A percentile compares a stretch with the other conserved stretches of the same genome.
Evolutionary conservation across 2,329 filamentous ascomycete species (phyloP).

Genomic region (Elsinoe arachidis): DNA sequence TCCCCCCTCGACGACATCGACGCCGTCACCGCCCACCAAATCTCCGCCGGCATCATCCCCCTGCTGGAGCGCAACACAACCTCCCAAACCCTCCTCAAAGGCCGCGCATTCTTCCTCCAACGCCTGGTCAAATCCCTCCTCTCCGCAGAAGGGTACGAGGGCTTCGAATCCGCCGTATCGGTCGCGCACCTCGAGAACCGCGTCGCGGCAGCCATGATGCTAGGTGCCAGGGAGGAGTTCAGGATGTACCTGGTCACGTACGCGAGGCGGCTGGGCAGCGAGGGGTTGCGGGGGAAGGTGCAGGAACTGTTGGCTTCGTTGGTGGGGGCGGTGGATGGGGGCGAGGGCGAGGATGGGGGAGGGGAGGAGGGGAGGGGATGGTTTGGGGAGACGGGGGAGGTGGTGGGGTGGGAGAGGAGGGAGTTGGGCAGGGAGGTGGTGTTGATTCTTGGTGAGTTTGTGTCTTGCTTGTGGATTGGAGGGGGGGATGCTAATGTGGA

Average conservation of each 20-base stretch:
- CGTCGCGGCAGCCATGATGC: conserved; percentile 75
- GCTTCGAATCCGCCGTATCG: conserved; percentile 81
- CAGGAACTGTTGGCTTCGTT: conserved; percentile 82
- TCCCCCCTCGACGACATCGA: conserved; percentile 46
- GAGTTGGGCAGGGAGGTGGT: conserved; percentile 86
- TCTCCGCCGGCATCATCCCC: conserved; percentile 88
- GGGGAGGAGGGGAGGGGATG: conserved; percentile 45
- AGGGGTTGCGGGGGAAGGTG: conserved; percentile 78
- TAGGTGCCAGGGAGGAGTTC: conserved; percentile 87
- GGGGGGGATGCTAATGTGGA: conserved; percentile 26
- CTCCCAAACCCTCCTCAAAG: conserved; percentile 81
- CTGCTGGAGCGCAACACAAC: conserved; percentile 92
- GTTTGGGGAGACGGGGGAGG: conserved; percentile 58
- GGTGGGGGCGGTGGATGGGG: conserved; percentile 60
- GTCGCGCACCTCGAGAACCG: conserved; percentile 94
- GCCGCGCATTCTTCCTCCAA: conserved; percentile 83
- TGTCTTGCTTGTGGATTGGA: background rate
- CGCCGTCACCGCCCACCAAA: conserved; percentile 46
- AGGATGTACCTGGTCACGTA: conserved; percentile 96
- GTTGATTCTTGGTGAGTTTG: conserved; percentile 72
- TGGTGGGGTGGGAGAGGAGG: conserved; percentile 86
- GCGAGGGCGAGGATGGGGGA: conserved; percentile 42
- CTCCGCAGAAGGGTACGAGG: conserved; percentile 82
- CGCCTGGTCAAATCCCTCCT: conserved; percentile 83
- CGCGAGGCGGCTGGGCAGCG: conserved; percentile 85